Evolutionary conservation across 2,329 filamentous ascomycete species (phyloP).

Genomic region (Akanthomyces lecanii): DNA sequence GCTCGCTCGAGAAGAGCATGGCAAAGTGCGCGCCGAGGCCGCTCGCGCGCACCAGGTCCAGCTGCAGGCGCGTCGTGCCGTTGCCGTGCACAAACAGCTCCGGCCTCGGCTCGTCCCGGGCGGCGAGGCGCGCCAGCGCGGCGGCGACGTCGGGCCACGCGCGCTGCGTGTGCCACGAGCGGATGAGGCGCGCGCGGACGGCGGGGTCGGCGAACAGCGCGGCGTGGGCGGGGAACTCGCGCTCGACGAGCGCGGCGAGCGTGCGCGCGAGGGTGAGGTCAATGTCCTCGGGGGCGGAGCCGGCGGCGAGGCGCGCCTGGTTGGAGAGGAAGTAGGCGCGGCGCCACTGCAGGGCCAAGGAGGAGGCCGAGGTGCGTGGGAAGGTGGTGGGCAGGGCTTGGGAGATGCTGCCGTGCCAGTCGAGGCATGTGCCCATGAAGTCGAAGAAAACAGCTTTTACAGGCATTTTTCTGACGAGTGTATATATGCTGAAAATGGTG

Average conservation of each 20-base stretch:
- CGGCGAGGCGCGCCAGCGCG: slow-evolving; percentile 36
- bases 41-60: slow-evolving; percentile 46
- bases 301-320: slow-evolving; percentile 32
- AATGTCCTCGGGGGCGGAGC: slow-evolving; percentile 43
- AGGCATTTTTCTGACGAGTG: slow-evolving; percentile 2
- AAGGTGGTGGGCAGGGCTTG: slow-evolving; percentile 33
- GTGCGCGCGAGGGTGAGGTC: slow-evolving; percentile 44
- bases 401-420: slow-evolving; percentile 46
- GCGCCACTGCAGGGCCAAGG: slow-evolving; percentile 48
- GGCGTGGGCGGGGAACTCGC: slow-evolving; percentile 16
- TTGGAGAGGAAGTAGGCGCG: slow-evolving; percentile 45
- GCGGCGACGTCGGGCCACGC: slow-evolving; percentile 48
- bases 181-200: slow-evolving; percentile 25
- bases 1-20: slow-evolving; percentile 49
- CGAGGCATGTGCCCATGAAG: slow-evolving; percentile 55
- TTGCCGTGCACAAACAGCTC: slow-evolving; percentile 51
- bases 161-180: slow-evolving; percentile 44
- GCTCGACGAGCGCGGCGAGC: slow-evolving; percentile 35
- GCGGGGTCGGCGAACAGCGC: slow-evolving; percentile 14
- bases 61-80: slow-evolving; percentile 50
- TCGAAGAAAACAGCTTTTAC: slow-evolving; percentile 51
- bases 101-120: slow-evolving; percentile 28
- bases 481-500: not conserved
- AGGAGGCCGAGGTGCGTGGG: slow-evolving; percentile 28
- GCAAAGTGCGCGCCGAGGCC: slow-evolving; percentile 40